Percentiles rank a stretch among this genome's conserved stretches.
phyloP scores from a whole-genome alignment of 495 filamentous ascomycete species.

The Podospora pseudoanserina region DNA sequence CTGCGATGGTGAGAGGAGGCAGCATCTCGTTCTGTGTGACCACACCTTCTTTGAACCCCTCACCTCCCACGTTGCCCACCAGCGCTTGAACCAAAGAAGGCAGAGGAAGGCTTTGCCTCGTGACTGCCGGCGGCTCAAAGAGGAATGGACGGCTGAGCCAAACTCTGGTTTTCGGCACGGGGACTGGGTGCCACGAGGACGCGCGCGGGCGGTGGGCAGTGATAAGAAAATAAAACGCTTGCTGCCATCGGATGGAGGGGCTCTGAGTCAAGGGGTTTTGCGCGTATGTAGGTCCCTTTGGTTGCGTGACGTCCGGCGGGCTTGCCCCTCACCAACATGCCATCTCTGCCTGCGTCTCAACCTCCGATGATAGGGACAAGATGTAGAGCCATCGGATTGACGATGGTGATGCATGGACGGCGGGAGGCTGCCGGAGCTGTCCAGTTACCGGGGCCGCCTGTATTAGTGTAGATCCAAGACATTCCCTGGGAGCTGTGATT shows the following conservation, averaged over 20 bases:
- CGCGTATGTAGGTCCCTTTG: neutral
- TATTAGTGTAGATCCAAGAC: neutral
- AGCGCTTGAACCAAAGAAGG: neutral
- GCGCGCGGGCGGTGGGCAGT: conserved; percentile 4
- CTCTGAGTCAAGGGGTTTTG: conserved; percentile 16
- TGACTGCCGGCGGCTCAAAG: conserved; percentile 9
- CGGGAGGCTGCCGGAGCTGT: neutral
- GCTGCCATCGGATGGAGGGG: conserved; percentile 22
- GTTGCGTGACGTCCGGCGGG: conserved; percentile 13
- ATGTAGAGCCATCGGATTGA: neutral
- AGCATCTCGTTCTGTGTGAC: neutral
- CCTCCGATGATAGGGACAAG: neutral
- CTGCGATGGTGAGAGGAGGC: neutral
- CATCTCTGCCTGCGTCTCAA: neutral
- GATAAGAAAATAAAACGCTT: conserved; percentile 14
- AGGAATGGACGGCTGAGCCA: conserved; percentile 1
- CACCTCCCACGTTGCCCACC: neutral
- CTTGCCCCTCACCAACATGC: conserved; percentile 13
- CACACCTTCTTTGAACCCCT: neutral
- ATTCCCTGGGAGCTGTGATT: neutral
- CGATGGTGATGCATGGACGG: neutral
- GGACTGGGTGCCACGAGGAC: neutral
- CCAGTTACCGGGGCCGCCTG: neutral
- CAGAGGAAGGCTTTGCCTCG: conserved; percentile 9
- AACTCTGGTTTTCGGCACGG: neutral